phyloP scores from a whole-genome alignment of 2,329 filamentous ascomycete species.

The Phaeosphaeriaceae sp. region DNA sequence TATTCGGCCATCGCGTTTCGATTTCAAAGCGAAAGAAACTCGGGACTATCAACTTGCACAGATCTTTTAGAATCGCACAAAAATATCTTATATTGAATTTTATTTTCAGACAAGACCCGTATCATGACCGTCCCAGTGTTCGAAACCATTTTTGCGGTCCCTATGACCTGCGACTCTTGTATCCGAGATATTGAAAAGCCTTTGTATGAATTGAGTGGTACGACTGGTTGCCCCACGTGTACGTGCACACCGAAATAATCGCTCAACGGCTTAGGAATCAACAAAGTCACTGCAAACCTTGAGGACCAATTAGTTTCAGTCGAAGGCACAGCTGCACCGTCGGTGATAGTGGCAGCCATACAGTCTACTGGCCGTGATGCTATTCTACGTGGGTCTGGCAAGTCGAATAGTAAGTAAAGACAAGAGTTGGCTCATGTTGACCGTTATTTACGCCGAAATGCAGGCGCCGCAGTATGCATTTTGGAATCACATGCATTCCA shows the following conservation, averaged over 20 bases:
- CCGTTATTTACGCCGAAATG: conserved; percentile 12
- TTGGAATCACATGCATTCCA: conserved; percentile 78
- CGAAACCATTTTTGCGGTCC: conserved; percentile 93
- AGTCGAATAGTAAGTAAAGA: conserved; percentile 73
- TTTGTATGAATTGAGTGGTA: conserved; percentile 74
- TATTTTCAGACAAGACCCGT: not conserved
- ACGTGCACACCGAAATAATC: conserved; percentile 28
- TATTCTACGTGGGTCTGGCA: conserved; percentile 87
- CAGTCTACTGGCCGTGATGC: conserved; percentile 91
- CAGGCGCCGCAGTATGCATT: conserved; percentile 89
- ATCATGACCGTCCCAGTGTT: conserved; percentile 44
- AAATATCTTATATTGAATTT: not conserved
- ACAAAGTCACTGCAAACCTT: conserved; percentile 81
- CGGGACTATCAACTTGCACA: conserved; percentile 13
- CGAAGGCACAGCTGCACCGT: conserved; percentile 89
- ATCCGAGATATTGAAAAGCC: conserved; percentile 84
- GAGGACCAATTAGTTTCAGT: conserved; percentile 83
- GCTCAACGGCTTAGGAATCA: conserved; percentile 66
- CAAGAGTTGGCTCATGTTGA: not conserved
- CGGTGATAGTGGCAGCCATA: conserved; percentile 85
- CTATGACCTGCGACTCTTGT: conserved; percentile 88
- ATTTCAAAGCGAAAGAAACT: conserved; percentile 41
- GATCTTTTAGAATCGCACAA: conserved; percentile 1
- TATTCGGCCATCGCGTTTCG: conserved; percentile 14
- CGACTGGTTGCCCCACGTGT: conserved; percentile 20